phyloP scores from a whole-genome alignment of 768 basidiomycete species.

The Cystofilobasidium ferigula region DNA sequence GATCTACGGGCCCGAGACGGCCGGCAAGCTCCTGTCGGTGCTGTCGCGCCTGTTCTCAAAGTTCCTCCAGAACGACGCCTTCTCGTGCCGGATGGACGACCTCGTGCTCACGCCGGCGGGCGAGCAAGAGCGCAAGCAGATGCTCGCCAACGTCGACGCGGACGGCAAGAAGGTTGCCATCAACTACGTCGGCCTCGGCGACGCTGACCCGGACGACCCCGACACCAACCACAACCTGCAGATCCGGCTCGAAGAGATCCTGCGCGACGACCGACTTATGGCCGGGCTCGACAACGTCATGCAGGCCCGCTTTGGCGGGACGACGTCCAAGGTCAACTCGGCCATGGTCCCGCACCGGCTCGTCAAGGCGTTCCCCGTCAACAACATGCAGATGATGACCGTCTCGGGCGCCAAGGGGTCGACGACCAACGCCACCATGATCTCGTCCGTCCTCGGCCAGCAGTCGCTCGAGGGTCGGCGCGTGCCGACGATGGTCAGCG shows the following conservation, averaged over 20 bases:
- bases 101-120: slow-evolving; percentile 75
- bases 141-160: slow-evolving; percentile 56
- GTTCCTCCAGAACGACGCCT: slow-evolving; percentile 89
- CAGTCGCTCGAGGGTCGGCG: slow-evolving; percentile 97
- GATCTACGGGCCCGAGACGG: slow-evolving; percentile 76
- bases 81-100: slow-evolving; percentile 99
- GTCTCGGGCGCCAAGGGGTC: slow-evolving; percentile 96
- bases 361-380: slow-evolving; percentile 86
- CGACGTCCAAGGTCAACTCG: slow-evolving; percentile 83
- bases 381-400: slow-evolving; percentile 99
- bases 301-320: slow-evolving; percentile 47
- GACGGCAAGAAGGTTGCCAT: slow-evolving; percentile 80
- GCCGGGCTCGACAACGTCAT: slow-evolving; percentile 67
- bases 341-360: slow-evolving; percentile 74
- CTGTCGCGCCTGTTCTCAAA: slow-evolving; percentile 92
- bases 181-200: slow-evolving; percentile 51
- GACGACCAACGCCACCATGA: slow-evolving; percentile 91
- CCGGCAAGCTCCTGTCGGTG: slow-evolving; percentile 82
- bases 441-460: slow-evolving; percentile 94
- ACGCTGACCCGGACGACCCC: slow-evolving; percentile 39
- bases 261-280: slow-evolving; percentile 94
- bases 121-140: slow-evolving; percentile 54
- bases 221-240: slow-evolving; percentile 37
- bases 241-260: slow-evolving; percentile 70
- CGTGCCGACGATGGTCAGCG: slow-evolving; percentile 97